phyloP scores from a whole-genome alignment of 139 green algal genomes.

The Pycnococcus provasolii region DNA sequence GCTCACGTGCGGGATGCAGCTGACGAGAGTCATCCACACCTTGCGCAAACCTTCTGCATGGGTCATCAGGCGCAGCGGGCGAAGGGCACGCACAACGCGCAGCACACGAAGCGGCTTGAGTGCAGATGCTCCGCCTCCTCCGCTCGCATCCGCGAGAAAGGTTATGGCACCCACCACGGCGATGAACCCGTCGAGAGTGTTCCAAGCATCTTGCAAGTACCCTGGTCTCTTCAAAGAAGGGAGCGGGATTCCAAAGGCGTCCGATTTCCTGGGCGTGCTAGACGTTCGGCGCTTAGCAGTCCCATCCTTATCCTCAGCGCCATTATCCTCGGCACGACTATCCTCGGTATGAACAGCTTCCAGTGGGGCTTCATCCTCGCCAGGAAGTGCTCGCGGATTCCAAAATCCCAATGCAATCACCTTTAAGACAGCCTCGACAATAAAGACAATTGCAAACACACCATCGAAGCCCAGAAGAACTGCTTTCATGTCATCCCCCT shows the following conservation, averaged over 20 bases:
- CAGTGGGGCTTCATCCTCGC: not conserved
- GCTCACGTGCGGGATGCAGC: slow-evolving; percentile 7
- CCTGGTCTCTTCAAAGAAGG: not conserved
- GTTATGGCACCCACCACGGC: slow-evolving; percentile 5
- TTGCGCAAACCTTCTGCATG: not conserved
- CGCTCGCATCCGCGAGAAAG: not conserved
- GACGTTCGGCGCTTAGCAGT: not conserved
- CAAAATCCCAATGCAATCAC: slow-evolving; percentile 3
- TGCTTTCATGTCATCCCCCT: slow-evolving; percentile 6
- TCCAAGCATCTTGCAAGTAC: slow-evolving; percentile 15
- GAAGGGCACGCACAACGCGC: slow-evolving; percentile 5
- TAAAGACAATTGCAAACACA: slow-evolving; percentile 12
- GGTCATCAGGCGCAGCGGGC: slow-evolving; percentile 10
- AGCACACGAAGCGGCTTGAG: slow-evolving; percentile 3
- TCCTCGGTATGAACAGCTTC: no score
- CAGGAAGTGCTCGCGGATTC: not conserved
- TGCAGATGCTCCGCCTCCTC: not conserved
- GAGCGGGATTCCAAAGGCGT: not conserved
- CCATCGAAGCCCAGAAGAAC: slow-evolving; percentile 8
- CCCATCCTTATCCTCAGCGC: no score
- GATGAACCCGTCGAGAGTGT: slow-evolving; percentile 16
- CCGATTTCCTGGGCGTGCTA: not conserved
- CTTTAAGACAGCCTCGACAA: slow-evolving; percentile 22
- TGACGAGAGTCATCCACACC: slow-evolving; percentile 12
- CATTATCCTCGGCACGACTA: no score